Evolutionary conservation across 2,329 filamentous ascomycete species (phyloP).

Genomic region (Ophiostoma ulmi): DNA sequence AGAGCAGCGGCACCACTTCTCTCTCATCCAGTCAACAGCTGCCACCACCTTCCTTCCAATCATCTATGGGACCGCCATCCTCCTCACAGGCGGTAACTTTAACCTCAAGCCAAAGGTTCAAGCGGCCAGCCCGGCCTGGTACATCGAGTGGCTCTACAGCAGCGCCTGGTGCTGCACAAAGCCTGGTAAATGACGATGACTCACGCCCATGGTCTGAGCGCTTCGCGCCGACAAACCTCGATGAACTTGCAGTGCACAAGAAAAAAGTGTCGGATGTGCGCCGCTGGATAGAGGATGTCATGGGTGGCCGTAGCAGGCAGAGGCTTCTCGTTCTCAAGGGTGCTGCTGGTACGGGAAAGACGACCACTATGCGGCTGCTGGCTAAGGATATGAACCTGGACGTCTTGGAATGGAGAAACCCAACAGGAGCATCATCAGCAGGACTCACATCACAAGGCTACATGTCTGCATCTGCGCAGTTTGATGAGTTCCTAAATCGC

Average conservation of each 20-base stretch:
- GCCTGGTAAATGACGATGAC: slow-evolving; percentile 44
- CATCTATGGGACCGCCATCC: slow-evolving; percentile 25
- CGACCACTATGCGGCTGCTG: slow-evolving; percentile 74
- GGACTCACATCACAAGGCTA: slow-evolving; percentile 54
- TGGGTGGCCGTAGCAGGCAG: slow-evolving; percentile 60
- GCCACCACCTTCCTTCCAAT: not conserved
- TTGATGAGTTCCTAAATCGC: slow-evolving; percentile 84
- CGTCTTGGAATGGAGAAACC: slow-evolving; percentile 87
- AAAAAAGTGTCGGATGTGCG: slow-evolving; percentile 85
- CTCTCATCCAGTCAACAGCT: slow-evolving; percentile 15
- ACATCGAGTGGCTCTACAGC: not conserved
- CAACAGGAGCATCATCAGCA: slow-evolving; percentile 44
- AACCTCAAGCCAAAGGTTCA: slow-evolving; percentile 47
- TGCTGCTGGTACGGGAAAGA: slow-evolving; percentile 87
- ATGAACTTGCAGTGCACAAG: slow-evolving; percentile 90
- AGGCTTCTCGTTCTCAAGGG: slow-evolving; percentile 81
- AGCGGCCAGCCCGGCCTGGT: slow-evolving; percentile 39
- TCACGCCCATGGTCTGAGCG: slow-evolving; percentile 79
- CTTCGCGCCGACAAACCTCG: slow-evolving; percentile 67
- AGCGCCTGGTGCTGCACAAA: not conserved
- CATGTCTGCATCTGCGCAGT: slow-evolving; percentile 69
- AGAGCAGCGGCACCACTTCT: slow-evolving; percentile 30
- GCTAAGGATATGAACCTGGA: slow-evolving; percentile 71
- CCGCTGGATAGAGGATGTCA: slow-evolving; percentile 72
- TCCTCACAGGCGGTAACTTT: not conserved